A percentile compares a stretch with the other conserved stretches of the same genome.
These are phyloP conservation scores for Sporothrix humicola DNA, from an alignment of 2,329 filamentous ascomycete genomes.

Conservation along the genomic window DNA sequence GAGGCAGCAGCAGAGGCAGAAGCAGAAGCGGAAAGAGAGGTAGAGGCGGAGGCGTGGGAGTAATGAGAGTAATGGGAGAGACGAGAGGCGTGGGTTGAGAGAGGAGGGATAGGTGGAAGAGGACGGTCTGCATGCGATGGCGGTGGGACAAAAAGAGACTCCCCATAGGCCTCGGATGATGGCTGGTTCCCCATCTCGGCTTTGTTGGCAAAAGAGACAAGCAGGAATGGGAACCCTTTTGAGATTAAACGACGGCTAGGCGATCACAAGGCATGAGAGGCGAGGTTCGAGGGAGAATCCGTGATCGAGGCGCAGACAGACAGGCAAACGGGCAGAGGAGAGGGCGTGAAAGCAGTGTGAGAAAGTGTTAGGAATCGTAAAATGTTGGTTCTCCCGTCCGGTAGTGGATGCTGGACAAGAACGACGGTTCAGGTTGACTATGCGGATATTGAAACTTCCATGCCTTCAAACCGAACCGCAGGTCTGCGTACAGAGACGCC, in stretches of 20 bases:
- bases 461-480: constrained; percentile 46
- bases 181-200: constrained; percentile 58
- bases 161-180: constrained; percentile 52
- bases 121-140: constrained; percentile 16
- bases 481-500: constrained; percentile 38
- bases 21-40: background rate
- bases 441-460: constrained; percentile 49
- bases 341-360: background rate
- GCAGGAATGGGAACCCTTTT: constrained; percentile 30
- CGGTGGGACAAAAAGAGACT: constrained; percentile 36
- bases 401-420: constrained; percentile 27
- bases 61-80: constrained; percentile 4
- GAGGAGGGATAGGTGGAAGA: constrained; percentile 39
- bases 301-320: background rate
- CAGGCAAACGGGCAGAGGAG: too few species aligned
- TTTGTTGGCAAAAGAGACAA: constrained; percentile 25
- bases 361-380: background rate
- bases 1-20: constrained; percentile 19
- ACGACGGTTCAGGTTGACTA: constrained; percentile 46
- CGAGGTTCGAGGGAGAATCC: constrained; percentile 6
- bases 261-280: constrained; percentile 36
- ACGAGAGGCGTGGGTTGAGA: constrained; percentile 5
- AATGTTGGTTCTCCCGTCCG: constrained; percentile 23
- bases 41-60: constrained; percentile 20
- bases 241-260: constrained; percentile 23